Evolutionary conservation across 169 alveolate species (phyloP).

Genomic region (Eimeria zaria): DNA sequence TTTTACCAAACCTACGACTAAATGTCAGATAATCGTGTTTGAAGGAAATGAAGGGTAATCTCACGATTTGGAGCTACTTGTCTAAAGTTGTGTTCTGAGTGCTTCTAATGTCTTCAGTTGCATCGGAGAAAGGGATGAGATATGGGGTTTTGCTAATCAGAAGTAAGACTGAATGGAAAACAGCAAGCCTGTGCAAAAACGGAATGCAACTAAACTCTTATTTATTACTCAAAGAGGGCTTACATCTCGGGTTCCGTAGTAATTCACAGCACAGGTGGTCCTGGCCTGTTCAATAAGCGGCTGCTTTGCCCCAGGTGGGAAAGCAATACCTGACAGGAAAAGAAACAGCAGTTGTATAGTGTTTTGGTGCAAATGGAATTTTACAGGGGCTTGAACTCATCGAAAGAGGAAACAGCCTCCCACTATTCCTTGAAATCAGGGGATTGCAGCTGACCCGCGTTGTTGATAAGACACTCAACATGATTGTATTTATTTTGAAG

Average conservation of each 20-base stretch:
- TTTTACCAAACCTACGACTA: too few relatives aligned
- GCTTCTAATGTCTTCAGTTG: not conserved
- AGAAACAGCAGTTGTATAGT: not conserved
- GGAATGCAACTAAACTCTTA: not conserved
- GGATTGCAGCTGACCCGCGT: slow-evolving; percentile 35
- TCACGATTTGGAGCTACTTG: not conserved
- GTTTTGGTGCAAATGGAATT: not conserved
- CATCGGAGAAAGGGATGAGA: not conserved
- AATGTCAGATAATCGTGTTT: not conserved
- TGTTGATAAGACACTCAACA: slow-evolving; percentile 73
- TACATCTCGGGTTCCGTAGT: slow-evolving; percentile 76
- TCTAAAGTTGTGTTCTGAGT: not conserved
- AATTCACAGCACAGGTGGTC: slow-evolving; percentile 44
- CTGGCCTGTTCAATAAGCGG: slow-evolving; percentile 50
- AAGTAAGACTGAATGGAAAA: not conserved
- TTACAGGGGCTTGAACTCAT: not conserved
- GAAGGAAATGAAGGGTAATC: not conserved
- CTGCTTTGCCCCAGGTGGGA: slow-evolving; percentile 17
- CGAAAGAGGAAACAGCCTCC: not conserved
- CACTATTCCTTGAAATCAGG: not conserved
- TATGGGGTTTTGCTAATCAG: not conserved
- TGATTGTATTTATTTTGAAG: slow-evolving; percentile 9
- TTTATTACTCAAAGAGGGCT: not conserved
- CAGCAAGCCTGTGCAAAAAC: not conserved
- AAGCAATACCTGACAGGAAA: slow-evolving; percentile 26